A percentile compares a stretch with the other conserved stretches of the same genome.
Evolutionary conservation across 1,284 basidiomycete species (phyloP).

Genomic region (Pascua guehoae): DNA sequence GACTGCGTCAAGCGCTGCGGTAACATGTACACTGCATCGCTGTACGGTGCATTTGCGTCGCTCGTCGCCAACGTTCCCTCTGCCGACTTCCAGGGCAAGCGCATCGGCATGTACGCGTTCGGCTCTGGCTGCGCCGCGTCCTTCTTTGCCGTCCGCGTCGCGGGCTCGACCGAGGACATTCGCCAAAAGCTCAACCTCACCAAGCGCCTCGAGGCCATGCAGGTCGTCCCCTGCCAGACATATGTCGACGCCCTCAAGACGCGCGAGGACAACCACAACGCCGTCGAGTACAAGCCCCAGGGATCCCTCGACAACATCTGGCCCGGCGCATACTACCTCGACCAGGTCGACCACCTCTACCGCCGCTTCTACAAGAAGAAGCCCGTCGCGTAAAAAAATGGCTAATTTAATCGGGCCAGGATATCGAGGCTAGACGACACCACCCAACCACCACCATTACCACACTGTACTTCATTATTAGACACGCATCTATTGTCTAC

Average conservation of each 20-base stretch:
- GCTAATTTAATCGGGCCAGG: neutral
- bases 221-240: constrained; percentile 84
- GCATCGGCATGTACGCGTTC: constrained; percentile 88
- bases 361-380: constrained; percentile 71
- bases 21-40: constrained; percentile 98
- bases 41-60: constrained; percentile 89
- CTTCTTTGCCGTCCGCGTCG: constrained; percentile 82
- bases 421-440: too few relatives aligned
- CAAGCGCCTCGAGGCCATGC: constrained; percentile 75
- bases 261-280: constrained; percentile 95
- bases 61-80: constrained; percentile 68
- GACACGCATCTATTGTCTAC: too few relatives aligned
- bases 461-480: constrained; percentile 1
- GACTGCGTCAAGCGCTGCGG: constrained; percentile 81
- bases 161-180: constrained; percentile 79
- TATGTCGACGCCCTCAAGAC: constrained; percentile 74
- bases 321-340: constrained; percentile 91
- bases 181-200: constrained; percentile 73
- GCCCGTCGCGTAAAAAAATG: constrained; percentile 17
- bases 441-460: too few relatives aligned
- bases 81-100: constrained; percentile 60
- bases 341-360: constrained; percentile 86
- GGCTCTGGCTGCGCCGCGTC: constrained; percentile 87
- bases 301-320: constrained; percentile 89
- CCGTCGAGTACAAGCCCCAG: constrained; percentile 75